phyloP scores from a whole-genome alignment of 352 stramenopile species.

The Globisporangium echinulatum region DNA sequence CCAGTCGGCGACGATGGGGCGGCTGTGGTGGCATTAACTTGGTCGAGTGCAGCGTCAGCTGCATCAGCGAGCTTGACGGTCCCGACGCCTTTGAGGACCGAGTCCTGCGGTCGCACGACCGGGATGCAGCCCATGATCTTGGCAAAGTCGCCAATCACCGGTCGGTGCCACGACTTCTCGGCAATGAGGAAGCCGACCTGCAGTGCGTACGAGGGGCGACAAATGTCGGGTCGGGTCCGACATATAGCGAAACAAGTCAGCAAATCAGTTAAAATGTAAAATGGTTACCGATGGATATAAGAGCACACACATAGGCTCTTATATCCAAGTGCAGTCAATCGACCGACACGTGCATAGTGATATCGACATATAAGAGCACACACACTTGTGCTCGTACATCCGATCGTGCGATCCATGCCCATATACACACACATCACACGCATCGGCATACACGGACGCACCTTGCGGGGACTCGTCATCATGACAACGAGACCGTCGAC shows the following conservation, averaged over 20 bases:
- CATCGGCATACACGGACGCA: conserved; percentile 6
- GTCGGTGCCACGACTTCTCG: conserved; percentile 93
- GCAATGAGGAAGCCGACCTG: conserved; percentile 95
- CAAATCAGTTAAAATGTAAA: neutral
- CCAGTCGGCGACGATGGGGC: neutral
- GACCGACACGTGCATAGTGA: no score
- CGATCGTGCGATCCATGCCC: no score
- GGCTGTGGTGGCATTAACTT: conserved; percentile 13
- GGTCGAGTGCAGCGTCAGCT: conserved; percentile 17
- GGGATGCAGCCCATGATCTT: conserved; percentile 95
- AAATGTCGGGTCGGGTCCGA: neutral
- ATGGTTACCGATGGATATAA: neutral
- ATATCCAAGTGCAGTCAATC: neutral
- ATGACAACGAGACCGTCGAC: conserved; percentile 96
- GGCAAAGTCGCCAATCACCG: conserved; percentile 93
- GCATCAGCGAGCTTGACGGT: conserved; percentile 50
- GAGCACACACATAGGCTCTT: neutral
- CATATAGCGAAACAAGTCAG: neutral
- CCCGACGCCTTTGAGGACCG: conserved; percentile 60
- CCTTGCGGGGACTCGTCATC: conserved; percentile 91
- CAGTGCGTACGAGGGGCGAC: neutral
- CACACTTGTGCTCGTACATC: no score
- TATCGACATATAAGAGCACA: neutral
- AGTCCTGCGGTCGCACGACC: conserved; percentile 95
- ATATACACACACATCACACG: neutral